Percentiles rank a stretch among this genome's conserved stretches.
These are phyloP conservation scores for Tanozyma kutaoensis DNA, from an alignment of 805 yeast species.

Conservation along the genomic window DNA sequence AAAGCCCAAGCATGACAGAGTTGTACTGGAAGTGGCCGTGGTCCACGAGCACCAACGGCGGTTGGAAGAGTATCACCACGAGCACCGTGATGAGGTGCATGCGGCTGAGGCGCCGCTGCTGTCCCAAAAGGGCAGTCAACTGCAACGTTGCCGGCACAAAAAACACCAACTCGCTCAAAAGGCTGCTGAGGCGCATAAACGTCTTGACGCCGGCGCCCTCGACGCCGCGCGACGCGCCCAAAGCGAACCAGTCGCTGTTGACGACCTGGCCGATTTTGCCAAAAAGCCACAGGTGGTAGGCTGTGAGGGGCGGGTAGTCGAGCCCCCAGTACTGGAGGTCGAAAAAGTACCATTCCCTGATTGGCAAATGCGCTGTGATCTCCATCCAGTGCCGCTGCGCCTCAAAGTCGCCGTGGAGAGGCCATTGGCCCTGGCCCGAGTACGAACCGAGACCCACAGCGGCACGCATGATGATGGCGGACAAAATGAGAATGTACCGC, in stretches of 20 bases:
- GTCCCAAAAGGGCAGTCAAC: slow-evolving; percentile 51
- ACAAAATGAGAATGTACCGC: slow-evolving; percentile 56
- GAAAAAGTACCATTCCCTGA: slow-evolving; percentile 74
- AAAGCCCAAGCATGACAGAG: slow-evolving; percentile 84
- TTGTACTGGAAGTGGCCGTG: slow-evolving; percentile 98
- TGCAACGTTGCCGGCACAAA: slow-evolving; percentile 74
- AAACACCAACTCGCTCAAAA: slow-evolving; percentile 58
- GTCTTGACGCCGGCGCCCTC: slow-evolving; percentile 60
- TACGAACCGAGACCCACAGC: slow-evolving; percentile 85
- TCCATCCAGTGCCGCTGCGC: slow-evolving; percentile 99
- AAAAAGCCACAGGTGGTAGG: slow-evolving; percentile 73
- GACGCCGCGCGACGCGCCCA: slow-evolving; percentile 61
- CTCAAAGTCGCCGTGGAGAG: slow-evolving; percentile 91
- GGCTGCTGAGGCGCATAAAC: slow-evolving; percentile 72
- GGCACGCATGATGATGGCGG: slow-evolving; percentile 63
- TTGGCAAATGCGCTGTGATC: slow-evolving; percentile 63
- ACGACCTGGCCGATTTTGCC: slow-evolving; percentile 62
- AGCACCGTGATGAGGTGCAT: slow-evolving; percentile 68
- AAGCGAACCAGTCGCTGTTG: slow-evolving; percentile 62
- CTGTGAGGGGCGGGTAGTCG: slow-evolving; percentile 95
- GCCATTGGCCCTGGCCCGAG: slow-evolving; percentile 61
- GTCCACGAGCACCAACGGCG: slow-evolving; percentile 71
- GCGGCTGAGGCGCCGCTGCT: slow-evolving; percentile 39
- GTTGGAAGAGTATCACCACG: slow-evolving; percentile 74
- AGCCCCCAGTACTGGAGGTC: slow-evolving; percentile 92